Evolutionary conservation across 2,329 filamentous ascomycete genomes (phyloP), one percentile per base, ranked within the genome.

Genomic region (Lecanicillium sp.): DNA sequence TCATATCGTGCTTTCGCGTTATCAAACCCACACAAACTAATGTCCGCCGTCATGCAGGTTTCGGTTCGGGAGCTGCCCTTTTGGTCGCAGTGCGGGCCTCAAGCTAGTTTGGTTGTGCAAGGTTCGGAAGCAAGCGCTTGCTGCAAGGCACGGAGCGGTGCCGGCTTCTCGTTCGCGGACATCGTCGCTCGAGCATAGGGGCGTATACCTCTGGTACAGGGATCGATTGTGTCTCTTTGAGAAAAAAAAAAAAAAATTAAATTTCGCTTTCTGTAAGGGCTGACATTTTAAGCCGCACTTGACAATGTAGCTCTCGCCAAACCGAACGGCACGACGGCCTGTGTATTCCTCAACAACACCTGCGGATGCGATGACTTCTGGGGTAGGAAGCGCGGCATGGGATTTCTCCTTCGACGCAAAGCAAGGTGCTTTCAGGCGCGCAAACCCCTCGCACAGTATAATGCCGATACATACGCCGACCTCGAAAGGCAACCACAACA

Each of bases 211-310:
- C 37, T 17, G 50, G 50, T 12, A 46, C 46, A 21, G 36, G 17
- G 2, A 19, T 21, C n/a, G 26, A 15, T 33, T 35, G 33, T 26
- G 19, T 42, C 30, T 45, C 24, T 24, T 41, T 24, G 36, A 52
- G 17, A 8, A 50, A 44, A 5, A 50, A 33, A 39, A 50, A 36
- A 8, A 50, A 44, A 5, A 50, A 33, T 40, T 48, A 36, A 37
- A 39, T 52, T 33, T 52, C 47, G 41, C 48, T 44, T 36, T 52
- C 48, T 17, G 24, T 44, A 4, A 48, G 51, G 15, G n/a, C 44
- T 48, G 30, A 50, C 48, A 35, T 50, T 48, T 15, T n/a, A 41
- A 30, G 35, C 48, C 51, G 21, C 48, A 45, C 20, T 52, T 52
- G 12, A 52, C 46, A 14, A 48, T 23, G 35, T 48, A 52, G 33